phyloP scores from a whole-genome alignment of 495 filamentous ascomycete genomes.

The Aspergillus campestris region DNA sequence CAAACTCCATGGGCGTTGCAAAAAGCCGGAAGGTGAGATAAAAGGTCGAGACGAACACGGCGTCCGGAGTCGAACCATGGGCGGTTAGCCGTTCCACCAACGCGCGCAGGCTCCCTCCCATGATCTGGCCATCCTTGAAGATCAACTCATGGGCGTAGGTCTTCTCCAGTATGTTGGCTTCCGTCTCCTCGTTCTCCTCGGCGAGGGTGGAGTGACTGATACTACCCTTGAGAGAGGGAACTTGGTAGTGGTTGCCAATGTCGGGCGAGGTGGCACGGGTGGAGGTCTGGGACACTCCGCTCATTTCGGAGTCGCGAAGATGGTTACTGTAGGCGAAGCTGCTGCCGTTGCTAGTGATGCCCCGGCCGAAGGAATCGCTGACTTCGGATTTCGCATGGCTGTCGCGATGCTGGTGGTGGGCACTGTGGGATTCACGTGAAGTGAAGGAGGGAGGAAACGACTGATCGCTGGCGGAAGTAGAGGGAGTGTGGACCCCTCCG shows the following conservation, averaged over 20 bases:
- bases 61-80: slow-evolving; percentile 87
- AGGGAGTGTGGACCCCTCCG: slow-evolving; percentile 11
- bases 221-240: slow-evolving; percentile 45
- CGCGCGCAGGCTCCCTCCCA: slow-evolving; percentile 83
- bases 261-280: slow-evolving; percentile 90
- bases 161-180: slow-evolving; percentile 73
- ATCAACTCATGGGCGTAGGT: slow-evolving; percentile 86
- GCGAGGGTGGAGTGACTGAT: slow-evolving; percentile 53
- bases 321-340: slow-evolving; percentile 69
- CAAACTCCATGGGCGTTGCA: slow-evolving; percentile 70
- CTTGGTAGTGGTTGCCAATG: slow-evolving; percentile 30
- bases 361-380: slow-evolving; percentile 32
- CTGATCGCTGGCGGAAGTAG: slow-evolving; percentile 8
- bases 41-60: slow-evolving; percentile 88
- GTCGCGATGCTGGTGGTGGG: slow-evolving; percentile 15
- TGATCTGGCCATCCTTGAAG: slow-evolving; percentile 93
- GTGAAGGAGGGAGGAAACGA: slow-evolving; percentile 24
- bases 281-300: slow-evolving; percentile 70
- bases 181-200: slow-evolving; percentile 68
- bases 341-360: slow-evolving; percentile 47
- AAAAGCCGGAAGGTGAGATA: slow-evolving; percentile 97
- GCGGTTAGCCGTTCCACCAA: slow-evolving; percentile 90
- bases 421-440: slow-evolving; percentile 2
- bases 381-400: slow-evolving; percentile 29
- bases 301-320: slow-evolving; percentile 71